Conservation (phyloP, 1,139 yeast species). For the Pichia sp. region DNA sequence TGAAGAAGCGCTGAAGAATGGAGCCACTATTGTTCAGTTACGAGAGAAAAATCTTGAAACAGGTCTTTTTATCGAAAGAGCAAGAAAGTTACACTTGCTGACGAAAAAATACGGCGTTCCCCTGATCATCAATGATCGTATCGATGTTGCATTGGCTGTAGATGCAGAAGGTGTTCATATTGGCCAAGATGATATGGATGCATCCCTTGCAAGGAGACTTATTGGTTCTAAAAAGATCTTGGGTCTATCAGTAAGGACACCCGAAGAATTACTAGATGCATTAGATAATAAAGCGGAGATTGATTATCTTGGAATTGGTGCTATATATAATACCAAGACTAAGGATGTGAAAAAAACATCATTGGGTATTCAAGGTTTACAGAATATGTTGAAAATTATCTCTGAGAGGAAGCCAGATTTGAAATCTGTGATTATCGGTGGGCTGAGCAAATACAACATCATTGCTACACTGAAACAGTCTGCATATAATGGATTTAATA, state of each 20-base stretch:
- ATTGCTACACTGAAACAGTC: conserved; percentile 49
- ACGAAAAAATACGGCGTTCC: conserved; percentile 62
- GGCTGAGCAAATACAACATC: conserved; percentile 61
- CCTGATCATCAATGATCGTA: conserved; percentile 76
- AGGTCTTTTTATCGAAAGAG: conserved; percentile 56
- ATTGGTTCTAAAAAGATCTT: conserved; percentile 70
- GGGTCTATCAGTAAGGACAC: conserved; percentile 68
- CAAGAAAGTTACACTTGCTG: conserved; percentile 51
- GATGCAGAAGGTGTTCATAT: conserved; percentile 82
- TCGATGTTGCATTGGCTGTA: conserved; percentile 84
- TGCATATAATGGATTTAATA: conserved; percentile 36
- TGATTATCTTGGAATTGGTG: conserved; percentile 86
- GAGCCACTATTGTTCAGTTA: conserved; percentile 76
- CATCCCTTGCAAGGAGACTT: conserved; percentile 48
- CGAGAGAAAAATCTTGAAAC: conserved; percentile 76
- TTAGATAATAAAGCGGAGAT: conserved; percentile 37
- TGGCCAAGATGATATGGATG: conserved; percentile 89
- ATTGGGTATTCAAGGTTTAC: conserved; percentile 63
- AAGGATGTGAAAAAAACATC: conserved; percentile 46
- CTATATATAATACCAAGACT: conserved; percentile 68
- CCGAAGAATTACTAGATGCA: conserved; percentile 52
- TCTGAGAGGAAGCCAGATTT: conserved; percentile 33
- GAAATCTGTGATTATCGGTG: conserved; percentile 78
- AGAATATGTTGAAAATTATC: conserved; percentile 46
- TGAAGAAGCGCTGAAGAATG: conserved; percentile 53